phyloP scores from a whole-genome alignment of 768 basidiomycete genomes.

The Galerina sulciceps region DNA sequence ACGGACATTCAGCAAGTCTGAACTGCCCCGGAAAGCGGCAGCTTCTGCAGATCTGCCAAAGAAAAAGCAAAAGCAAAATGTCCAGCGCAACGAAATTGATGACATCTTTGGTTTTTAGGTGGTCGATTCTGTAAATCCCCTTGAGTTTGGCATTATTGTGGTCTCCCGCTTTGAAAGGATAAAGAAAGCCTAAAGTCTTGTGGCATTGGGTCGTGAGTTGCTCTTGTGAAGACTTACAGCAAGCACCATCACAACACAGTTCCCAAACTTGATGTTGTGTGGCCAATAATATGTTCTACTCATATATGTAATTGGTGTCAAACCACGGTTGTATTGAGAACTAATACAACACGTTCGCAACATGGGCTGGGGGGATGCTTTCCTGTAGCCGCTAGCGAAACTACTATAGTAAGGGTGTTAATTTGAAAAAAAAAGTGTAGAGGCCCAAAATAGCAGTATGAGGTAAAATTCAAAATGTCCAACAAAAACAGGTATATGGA shows the following conservation, averaged over 20 bases:
- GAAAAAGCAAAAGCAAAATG: conserved; percentile 46
- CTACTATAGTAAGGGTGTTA: conserved; percentile 16
- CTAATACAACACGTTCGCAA: conserved; percentile 14
- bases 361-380: conserved; percentile 11
- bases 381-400: conserved; percentile 23
- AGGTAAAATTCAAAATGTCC: conserved; percentile 19
- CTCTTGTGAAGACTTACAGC: too few relatives aligned
- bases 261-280: too few relatives aligned
- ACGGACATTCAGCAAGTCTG: neutral
- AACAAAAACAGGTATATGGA: conserved; percentile 25
- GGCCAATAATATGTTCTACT: neutral
- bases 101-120: conserved; percentile 59
- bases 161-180: too few relatives aligned
- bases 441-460: conserved; percentile 23
- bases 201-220: too few relatives aligned
- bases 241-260: too few relatives aligned
- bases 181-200: too few relatives aligned
- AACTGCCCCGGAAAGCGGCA: neutral
- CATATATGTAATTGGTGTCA: neutral
- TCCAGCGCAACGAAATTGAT: conserved; percentile 63
- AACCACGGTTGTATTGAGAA: conserved; percentile 19
- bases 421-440: conserved; percentile 16
- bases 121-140: neutral
- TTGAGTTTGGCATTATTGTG: neutral
- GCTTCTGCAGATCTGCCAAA: conserved; percentile 1